phyloP scores from a whole-genome alignment of 352 stramenopile species.

The Plasmopara viticola region DNA sequence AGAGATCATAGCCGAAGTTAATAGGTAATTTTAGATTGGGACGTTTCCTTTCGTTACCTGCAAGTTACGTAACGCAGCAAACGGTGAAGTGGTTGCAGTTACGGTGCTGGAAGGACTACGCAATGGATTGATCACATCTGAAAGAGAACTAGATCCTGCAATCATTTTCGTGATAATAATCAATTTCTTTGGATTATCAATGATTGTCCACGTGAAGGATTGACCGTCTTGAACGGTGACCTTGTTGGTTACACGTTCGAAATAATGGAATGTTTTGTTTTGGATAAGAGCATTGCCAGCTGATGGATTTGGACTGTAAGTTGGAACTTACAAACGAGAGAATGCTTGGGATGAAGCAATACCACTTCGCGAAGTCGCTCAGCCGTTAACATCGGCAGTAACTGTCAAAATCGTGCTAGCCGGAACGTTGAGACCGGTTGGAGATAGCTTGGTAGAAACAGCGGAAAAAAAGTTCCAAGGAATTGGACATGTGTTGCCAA shows the following conservation, averaged over 20 bases:
- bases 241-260: conserved; percentile 13
- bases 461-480: background rate
- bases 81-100: background rate
- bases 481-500: conserved; percentile 7
- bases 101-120: background rate
- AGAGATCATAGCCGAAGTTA: conserved; percentile 13
- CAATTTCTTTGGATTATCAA: conserved; percentile 6
- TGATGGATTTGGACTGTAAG: conserved; percentile 3
- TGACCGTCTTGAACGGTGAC: conserved; percentile 2
- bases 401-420: background rate
- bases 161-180: background rate
- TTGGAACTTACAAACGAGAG: conserved; percentile 3
- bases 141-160: background rate
- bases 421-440: background rate
- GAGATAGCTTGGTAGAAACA: background rate
- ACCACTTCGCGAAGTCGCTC: background rate
- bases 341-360: conserved; percentile 4
- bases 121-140: background rate
- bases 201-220: conserved; percentile 4
- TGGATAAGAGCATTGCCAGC: conserved; percentile 7
- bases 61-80: conserved; percentile 1
- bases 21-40: conserved; percentile 3
- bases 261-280: conserved; percentile 16
- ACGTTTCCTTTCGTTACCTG: conserved; percentile 4
- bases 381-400: conserved; percentile 13